A percentile compares a stretch with the other conserved stretches of the same genome.
phyloP scores from a whole-genome alignment of 2,329 filamentous ascomycete genomes.

The Xylariales sp. region DNA sequence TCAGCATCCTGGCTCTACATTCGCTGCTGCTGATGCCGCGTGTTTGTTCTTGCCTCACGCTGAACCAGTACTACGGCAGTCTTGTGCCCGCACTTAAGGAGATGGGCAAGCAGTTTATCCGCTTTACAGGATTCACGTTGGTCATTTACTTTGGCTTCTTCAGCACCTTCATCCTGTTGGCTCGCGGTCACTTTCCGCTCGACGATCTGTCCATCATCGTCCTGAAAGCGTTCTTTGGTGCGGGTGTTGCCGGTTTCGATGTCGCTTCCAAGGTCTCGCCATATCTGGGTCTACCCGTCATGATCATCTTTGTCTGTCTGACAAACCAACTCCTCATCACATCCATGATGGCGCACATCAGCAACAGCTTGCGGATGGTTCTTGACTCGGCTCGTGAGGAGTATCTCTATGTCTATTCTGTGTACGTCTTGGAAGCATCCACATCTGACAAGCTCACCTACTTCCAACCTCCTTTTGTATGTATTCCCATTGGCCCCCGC shows the following conservation, averaged over 20 bases:
- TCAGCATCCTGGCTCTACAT: background rate
- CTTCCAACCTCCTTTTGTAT: slow-evolving; percentile 1
- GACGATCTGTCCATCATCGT: background rate
- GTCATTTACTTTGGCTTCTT: slow-evolving; percentile 1
- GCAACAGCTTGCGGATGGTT: slow-evolving; percentile 1
- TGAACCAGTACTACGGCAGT: slow-evolving; percentile 3
- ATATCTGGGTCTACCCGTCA: slow-evolving; percentile 1
- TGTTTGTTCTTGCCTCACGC: background rate
- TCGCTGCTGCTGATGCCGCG: slow-evolving; percentile 1
- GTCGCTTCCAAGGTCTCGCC: slow-evolving; percentile 1
- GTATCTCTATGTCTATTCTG: slow-evolving; percentile 3
- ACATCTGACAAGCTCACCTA: slow-evolving; percentile 2
- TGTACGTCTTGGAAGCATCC: slow-evolving; percentile 1
- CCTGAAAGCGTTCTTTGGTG: slow-evolving; percentile 2
- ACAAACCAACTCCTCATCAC: slow-evolving; percentile 4
- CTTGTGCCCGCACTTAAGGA: background rate
- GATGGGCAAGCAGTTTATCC: slow-evolving; percentile 1
- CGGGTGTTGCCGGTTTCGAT: slow-evolving; percentile 1
- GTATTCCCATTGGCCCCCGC: too few species aligned
- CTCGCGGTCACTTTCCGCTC: background rate
- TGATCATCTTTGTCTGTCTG: slow-evolving; percentile 2
- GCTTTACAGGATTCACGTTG: background rate
- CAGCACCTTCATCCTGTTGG: background rate
- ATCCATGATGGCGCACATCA: slow-evolving; percentile 4
- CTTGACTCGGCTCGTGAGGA: slow-evolving; percentile 3